phyloP scores from a whole-genome alignment of 805 yeast species.

The Cyberlindnera bimundalis region DNA sequence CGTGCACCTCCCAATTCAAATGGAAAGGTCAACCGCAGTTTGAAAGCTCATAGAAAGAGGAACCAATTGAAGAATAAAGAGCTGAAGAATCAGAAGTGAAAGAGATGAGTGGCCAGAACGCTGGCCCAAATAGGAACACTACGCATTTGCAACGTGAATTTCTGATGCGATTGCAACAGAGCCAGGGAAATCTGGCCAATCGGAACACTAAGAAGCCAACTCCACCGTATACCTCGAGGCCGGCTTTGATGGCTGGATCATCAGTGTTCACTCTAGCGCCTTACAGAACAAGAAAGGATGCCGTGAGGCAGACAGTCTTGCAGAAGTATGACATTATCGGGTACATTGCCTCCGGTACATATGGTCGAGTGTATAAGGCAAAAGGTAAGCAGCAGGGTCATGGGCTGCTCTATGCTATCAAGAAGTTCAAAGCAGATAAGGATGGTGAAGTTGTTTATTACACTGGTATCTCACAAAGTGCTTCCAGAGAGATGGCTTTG shows the following conservation, averaged over 20 bases:
- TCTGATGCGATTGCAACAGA: slow-evolving; percentile 19
- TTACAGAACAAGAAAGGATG: slow-evolving; percentile 62
- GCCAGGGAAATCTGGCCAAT: slow-evolving; percentile 17
- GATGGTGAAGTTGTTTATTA: slow-evolving; percentile 87
- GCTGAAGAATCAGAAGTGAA: background rate
- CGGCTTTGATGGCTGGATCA: slow-evolving; percentile 52
- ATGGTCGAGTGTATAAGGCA: slow-evolving; percentile 94
- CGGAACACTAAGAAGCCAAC: slow-evolving; percentile 8
- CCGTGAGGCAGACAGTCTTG: slow-evolving; percentile 66
- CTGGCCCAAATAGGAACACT: slow-evolving; percentile 4
- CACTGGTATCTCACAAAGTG: slow-evolving; percentile 94
- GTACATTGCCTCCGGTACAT: slow-evolving; percentile 97
- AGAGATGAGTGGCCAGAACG: slow-evolving; percentile 1
- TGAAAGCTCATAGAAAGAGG: too few species aligned
- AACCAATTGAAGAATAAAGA: background rate
- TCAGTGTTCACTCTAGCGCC: slow-evolving; percentile 54
- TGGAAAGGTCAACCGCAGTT: too few species aligned
- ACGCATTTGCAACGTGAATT: slow-evolving; percentile 27
- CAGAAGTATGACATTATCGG: slow-evolving; percentile 86
- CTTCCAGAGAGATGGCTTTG: slow-evolving; percentile 92
- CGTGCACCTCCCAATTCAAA: too few species aligned
- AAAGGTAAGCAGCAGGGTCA: slow-evolving; percentile 34
- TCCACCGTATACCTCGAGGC: slow-evolving; percentile 23
- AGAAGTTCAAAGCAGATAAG: slow-evolving; percentile 91
- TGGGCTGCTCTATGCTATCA: slow-evolving; percentile 59